Base-by-base conservation (phyloP, 2,329 filamentous ascomycete species). In the Aureobasidium sp. region DNA sequence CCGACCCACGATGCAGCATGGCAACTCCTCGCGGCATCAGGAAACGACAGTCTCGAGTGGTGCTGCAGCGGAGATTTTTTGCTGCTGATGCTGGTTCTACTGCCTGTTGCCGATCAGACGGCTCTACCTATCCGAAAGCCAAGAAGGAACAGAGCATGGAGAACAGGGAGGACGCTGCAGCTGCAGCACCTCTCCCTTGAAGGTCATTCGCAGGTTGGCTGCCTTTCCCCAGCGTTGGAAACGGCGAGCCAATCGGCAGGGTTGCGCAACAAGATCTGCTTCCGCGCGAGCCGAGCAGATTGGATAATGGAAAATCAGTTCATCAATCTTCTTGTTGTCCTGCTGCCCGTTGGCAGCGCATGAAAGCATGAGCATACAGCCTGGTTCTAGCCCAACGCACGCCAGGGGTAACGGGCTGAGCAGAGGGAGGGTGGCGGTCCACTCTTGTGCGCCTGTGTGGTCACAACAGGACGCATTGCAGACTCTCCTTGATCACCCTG, bases 191-290 rank as follows among this genome's bases (percentile, higher is more conserved):
- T 45, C 45, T 57, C 41, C 21, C 21, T 21, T 21, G 39, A 36
- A 37, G 37, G 15, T 52, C 49, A 55, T 2, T 57, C 41, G 39
- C 41, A 34, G 29, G 15, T 10, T 21, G 41, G 39, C 7, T 11
- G 39, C 41, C 30, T 21, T 47, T 47, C 54, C 54, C 54, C 54
- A 42, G 42, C 34, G 45, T 41, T 41, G 45, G 15, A 50, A 59
- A 32, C 13, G 57, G 44, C 25, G 44, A 50, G 27, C 57, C 57
- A 59, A 59, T 59, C 57, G 57, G 57, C 25, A 59, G 42, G 42
- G 57, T 59, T 59, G 57, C 57, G 57, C 37, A 47, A 50, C 45
- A 30, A 59, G 57, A 59, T 59, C 57, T 30, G n/a, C 57, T 59
- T 41, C 57, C 57, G 57, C 45, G 57, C 42, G 34, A 49, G 57